A percentile compares a stretch with the other conserved stretches of the same genome.
Conservation (phyloP, 768 basidiomycete genomes). For the Cyclocybe cylindracea region DNA sequence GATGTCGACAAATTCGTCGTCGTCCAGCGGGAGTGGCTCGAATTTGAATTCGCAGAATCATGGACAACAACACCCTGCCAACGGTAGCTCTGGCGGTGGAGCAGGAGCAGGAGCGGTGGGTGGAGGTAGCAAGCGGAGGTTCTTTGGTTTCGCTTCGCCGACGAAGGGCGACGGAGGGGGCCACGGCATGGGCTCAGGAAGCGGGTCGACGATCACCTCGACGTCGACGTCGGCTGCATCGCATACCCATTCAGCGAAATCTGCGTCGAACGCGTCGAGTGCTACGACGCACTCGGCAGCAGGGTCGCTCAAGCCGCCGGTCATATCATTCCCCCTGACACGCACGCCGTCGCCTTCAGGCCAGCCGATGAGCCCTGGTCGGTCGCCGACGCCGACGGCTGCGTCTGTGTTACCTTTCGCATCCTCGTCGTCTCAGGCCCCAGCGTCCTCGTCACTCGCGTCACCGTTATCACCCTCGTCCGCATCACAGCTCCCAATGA, state of each 20-base stretch:
- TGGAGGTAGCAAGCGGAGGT: too few relatives aligned
- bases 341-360: background rate
- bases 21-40: too few relatives aligned
- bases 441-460: background rate
- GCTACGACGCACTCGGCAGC: background rate
- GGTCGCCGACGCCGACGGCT: background rate
- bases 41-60: background rate
- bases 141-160: too few relatives aligned
- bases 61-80: too few relatives aligned
- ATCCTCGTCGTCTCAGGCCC: background rate
- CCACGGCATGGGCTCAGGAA: too few relatives aligned
- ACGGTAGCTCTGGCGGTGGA: too few relatives aligned
- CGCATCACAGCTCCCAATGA: background rate
- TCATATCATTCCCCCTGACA: constrained; percentile 3
- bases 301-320: background rate
- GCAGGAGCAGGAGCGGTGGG: background rate
- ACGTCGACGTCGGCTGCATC: background rate
- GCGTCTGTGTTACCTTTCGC: background rate
- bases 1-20: too few relatives aligned
- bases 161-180: too few relatives aligned
- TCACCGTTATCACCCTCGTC: background rate
- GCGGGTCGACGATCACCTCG: too few relatives aligned
- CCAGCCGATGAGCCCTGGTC: background rate
- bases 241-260: background rate
- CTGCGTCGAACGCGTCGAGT: background rate